phyloP scores from a whole-genome alignment of 2,329 filamentous ascomycete species.

The Colletotrichum eleusines region DNA sequence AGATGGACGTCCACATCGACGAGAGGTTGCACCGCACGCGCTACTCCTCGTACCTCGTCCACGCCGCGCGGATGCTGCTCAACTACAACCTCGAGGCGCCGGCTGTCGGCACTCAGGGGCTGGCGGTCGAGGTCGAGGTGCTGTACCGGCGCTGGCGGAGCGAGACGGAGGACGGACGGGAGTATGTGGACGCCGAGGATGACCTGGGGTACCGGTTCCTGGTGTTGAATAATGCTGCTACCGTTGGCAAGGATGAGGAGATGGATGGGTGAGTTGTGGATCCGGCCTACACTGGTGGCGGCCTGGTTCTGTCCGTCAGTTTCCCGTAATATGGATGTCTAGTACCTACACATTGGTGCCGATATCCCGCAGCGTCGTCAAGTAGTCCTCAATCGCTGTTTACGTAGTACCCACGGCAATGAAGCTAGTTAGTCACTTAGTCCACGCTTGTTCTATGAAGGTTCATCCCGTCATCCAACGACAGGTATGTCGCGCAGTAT shows the following conservation, averaged over 20 bases:
- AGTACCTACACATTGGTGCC: not conserved
- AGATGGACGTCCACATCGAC: conserved; percentile 49
- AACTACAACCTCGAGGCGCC: conserved; percentile 42
- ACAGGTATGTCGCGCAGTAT: not conserved
- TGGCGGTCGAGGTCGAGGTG: conserved; percentile 44
- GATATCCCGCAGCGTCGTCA: not conserved
- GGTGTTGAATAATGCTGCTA: conserved; percentile 20
- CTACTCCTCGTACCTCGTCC: conserved; percentile 47
- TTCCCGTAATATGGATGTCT: not conserved
- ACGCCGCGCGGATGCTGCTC: conserved; percentile 46
- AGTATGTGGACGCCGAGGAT: conserved; percentile 50
- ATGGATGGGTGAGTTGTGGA: not conserved
- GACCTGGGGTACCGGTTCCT: conserved; percentile 29
- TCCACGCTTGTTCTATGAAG: not conserved
- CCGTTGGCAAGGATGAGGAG: conserved; percentile 1
- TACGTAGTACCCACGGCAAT: not conserved
- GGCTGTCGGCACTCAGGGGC: conserved; percentile 1
- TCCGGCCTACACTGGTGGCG: not conserved
- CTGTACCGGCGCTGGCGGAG: conserved; percentile 49
- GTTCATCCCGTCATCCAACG: conserved; percentile 20
- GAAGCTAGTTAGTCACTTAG: no score
- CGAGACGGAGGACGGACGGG: conserved; percentile 47
- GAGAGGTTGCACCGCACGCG: conserved; percentile 44
- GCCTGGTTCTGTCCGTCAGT: no score
- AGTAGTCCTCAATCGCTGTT: no score